phyloP scores from a whole-genome alignment of 2,329 filamentous ascomycete species.

The Aspergillus tamarii region DNA sequence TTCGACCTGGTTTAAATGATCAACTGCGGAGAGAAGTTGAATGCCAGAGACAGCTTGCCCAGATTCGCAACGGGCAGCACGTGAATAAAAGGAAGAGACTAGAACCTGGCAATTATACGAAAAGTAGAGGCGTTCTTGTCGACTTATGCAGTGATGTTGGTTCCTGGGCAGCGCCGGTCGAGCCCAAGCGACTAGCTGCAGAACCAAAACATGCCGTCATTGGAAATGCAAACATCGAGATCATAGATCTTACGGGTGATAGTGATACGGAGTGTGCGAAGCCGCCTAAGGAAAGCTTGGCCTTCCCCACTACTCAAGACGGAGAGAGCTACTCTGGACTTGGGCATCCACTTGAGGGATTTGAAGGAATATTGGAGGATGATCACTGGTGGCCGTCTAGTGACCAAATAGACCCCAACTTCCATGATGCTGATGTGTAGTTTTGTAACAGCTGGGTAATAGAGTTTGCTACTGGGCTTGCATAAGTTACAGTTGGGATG shows the following conservation, averaged over 20 bases:
- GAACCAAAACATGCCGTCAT: constrained; percentile 4
- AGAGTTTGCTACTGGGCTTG: neutral
- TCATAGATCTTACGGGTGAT: constrained; percentile 35
- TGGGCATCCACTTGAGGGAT: constrained; percentile 1
- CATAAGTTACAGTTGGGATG: neutral
- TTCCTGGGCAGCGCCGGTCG: neutral
- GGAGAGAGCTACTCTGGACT: neutral
- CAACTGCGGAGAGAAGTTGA: constrained; percentile 22
- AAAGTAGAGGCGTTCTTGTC: constrained; percentile 14
- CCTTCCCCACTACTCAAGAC: neutral
- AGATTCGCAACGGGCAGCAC: constrained; percentile 31
- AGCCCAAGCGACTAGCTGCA: constrained; percentile 11
- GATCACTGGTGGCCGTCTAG: constrained; percentile 46
- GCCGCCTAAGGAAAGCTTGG: neutral
- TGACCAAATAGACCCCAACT: constrained; percentile 35
- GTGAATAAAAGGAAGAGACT: constrained; percentile 24
- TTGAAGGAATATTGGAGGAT: constrained; percentile 32
- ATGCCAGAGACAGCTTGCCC: constrained; percentile 30
- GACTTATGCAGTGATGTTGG: constrained; percentile 26
- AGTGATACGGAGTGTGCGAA: constrained; percentile 19
- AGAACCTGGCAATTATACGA: neutral
- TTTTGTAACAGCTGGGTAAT: neutral
- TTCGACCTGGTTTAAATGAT: constrained; percentile 26
- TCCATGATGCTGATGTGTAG: constrained; percentile 19
- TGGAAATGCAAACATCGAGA: constrained; percentile 13